phyloP scores from a whole-genome alignment of 495 filamentous ascomycete genomes.

The Pseudevernia furfuracea region DNA sequence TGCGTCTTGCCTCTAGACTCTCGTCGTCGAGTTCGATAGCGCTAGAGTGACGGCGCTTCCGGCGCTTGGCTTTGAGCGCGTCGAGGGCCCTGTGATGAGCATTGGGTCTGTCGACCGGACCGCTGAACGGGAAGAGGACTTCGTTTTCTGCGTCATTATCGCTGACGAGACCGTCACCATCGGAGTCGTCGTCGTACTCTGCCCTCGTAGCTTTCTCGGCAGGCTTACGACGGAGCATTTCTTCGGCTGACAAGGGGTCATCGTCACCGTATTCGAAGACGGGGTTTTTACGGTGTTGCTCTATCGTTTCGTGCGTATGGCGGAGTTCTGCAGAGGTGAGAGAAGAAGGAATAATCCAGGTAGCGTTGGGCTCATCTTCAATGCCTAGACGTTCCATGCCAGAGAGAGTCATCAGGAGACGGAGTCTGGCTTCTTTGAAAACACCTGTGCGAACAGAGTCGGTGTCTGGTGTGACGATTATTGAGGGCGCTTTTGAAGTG shows the following conservation, averaged over 20 bases:
- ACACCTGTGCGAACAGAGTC: conserved; percentile 64
- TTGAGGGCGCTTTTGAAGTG: conserved; percentile 16
- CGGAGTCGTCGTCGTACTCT: conserved; percentile 45
- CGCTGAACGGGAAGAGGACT: conserved; percentile 63
- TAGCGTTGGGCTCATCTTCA: conserved; percentile 63
- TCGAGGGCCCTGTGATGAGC: conserved; percentile 41
- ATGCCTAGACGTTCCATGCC: conserved; percentile 62
- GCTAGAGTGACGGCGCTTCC: conserved; percentile 34
- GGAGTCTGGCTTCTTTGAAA: conserved; percentile 84
- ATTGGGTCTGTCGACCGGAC: conserved; percentile 45
- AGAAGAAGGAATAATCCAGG: conserved; percentile 70
- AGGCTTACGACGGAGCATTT: conserved; percentile 66
- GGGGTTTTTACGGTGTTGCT: conserved; percentile 63
- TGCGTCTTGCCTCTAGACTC: conserved; percentile 43
- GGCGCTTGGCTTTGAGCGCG: conserved; percentile 47
- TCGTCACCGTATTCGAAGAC: conserved; percentile 59
- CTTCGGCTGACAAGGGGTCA: conserved; percentile 48
- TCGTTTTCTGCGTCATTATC: conserved; percentile 47
- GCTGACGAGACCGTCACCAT: conserved; percentile 47
- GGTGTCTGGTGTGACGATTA: conserved; percentile 57
- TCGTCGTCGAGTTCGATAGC: conserved; percentile 43
- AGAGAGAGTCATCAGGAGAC: conserved; percentile 72
- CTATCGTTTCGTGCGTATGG: conserved; percentile 55
- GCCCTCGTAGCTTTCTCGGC: conserved; percentile 38
- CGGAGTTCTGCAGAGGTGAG: conserved; percentile 55